phyloP scores from a whole-genome alignment of 108 stramenopile genomes.

The Cyclotella choctawhatcheeana region DNA sequence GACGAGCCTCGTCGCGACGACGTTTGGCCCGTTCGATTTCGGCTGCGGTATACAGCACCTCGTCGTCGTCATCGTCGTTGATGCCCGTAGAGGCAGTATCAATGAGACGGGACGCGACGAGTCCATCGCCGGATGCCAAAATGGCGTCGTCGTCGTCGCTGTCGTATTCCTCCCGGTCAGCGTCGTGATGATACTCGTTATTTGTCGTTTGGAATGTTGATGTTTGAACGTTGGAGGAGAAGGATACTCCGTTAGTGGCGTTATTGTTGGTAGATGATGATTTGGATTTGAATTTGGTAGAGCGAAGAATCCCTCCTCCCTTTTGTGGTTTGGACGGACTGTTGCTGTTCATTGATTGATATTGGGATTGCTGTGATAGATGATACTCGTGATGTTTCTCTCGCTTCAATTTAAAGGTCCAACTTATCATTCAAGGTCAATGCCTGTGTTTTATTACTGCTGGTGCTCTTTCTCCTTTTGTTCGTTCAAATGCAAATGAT shows the following conservation, averaged over 20 bases:
- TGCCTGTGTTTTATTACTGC: too few species aligned
- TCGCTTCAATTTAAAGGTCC: too few species aligned
- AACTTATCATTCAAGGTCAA: too few species aligned
- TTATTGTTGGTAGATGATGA: background rate
- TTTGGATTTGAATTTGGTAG: constrained; percentile 8
- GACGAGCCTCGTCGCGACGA: constrained; percentile 35
- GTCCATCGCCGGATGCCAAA: constrained; percentile 39
- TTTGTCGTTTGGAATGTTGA: background rate
- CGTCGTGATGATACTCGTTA: constrained; percentile 8
- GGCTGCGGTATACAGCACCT: constrained; percentile 14
- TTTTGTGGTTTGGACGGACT: too few species aligned
- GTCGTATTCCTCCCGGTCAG: constrained; percentile 41
- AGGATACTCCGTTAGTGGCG: constrained; percentile 9
- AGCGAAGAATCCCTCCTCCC: constrained; percentile 36
- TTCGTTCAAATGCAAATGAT: too few species aligned
- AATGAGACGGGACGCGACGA: too few species aligned
- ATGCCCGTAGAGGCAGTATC: background rate
- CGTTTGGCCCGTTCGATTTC: constrained; percentile 48
- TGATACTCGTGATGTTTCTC: too few species aligned
- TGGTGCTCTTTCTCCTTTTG: too few species aligned
- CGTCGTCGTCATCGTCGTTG: constrained; percentile 25
- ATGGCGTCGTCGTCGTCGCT: constrained; percentile 56
- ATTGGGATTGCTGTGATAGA: too few species aligned
- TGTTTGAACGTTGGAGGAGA: constrained; percentile 25
- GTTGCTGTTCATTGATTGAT: constrained; percentile 18